Conservation (phyloP, 2,329 filamentous ascomycete genomes). For the Colletotrichum aenigma region DNA sequence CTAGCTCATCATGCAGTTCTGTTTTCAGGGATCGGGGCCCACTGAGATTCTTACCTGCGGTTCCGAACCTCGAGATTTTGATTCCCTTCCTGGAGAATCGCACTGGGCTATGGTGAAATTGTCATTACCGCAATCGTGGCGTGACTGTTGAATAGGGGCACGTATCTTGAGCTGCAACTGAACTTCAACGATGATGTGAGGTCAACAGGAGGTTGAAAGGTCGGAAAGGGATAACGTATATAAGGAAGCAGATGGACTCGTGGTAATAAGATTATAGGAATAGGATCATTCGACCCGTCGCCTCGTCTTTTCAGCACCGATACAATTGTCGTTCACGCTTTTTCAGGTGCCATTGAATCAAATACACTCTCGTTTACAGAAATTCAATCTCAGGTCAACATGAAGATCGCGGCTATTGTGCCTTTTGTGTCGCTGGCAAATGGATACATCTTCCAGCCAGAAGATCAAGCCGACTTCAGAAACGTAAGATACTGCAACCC, state of each 20-base stretch:
- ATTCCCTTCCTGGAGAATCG: neutral
- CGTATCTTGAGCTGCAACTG: rapidly evolving
- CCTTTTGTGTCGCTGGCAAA: neutral
- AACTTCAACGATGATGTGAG: neutral
- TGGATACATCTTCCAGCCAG: neutral
- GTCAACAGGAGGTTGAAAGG: neutral
- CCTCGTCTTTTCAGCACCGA: neutral
- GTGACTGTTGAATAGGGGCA: neutral
- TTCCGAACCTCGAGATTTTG: neutral
- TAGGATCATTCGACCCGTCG: neutral
- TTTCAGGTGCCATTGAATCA: neutral
- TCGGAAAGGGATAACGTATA: neutral
- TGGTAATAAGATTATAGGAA: neutral
- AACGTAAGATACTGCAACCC: neutral
- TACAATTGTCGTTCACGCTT: neutral
- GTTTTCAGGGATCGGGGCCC: neutral
- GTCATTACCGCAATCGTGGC: neutral
- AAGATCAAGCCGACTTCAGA: neutral
- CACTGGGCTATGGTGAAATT: neutral
- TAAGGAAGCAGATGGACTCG: neutral
- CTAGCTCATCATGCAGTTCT: neutral
- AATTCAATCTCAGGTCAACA: neutral
- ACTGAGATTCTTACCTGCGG: rapidly evolving
- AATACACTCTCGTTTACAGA: neutral
- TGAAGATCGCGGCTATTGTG: neutral